These are phyloP conservation scores for Rhynchosporium agropyri DNA, from an alignment of 2,329 filamentous ascomycete species.

Conservation along the genomic window DNA sequence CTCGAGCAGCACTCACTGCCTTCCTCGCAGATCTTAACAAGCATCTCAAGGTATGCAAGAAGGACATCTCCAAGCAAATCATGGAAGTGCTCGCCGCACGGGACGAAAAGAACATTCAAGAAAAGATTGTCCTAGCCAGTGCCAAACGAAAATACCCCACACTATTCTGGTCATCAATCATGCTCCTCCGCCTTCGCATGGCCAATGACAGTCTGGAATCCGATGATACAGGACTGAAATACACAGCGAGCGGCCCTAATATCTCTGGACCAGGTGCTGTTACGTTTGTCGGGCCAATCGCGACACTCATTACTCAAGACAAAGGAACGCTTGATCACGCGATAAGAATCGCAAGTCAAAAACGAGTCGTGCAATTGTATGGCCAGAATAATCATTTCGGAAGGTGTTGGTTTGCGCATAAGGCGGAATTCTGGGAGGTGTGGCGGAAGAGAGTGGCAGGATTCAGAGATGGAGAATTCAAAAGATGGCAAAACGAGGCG, in stretches of 20 bases:
- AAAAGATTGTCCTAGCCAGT: neutral
- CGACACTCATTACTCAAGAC: neutral
- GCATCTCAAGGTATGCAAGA: no score
- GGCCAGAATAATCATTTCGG: neutral
- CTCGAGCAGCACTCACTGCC: no score
- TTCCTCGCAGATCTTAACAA: no score
- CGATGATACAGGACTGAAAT: neutral
- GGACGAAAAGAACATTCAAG: no score
- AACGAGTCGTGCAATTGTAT: neutral
- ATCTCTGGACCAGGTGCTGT: neutral
- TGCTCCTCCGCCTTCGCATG: constrained; percentile 4
- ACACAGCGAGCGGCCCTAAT: neutral
- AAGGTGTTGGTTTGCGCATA: no score
- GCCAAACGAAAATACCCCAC: neutral
- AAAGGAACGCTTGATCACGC: neutral
- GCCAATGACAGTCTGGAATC: neutral
- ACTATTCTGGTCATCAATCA: neutral
- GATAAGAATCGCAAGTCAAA: neutral
- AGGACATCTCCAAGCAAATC: no score
- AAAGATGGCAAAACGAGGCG: no score
- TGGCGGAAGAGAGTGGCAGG: no score
- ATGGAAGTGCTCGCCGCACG: no score
- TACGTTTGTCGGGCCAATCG: constrained; percentile 7
- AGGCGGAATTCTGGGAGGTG: no score
- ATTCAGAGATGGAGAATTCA: no score